A percentile compares a stretch with the other conserved stretches of the same genome.
phyloP scores from a whole-genome alignment of 352 stramenopile species.

The Phytophthora cajani region DNA sequence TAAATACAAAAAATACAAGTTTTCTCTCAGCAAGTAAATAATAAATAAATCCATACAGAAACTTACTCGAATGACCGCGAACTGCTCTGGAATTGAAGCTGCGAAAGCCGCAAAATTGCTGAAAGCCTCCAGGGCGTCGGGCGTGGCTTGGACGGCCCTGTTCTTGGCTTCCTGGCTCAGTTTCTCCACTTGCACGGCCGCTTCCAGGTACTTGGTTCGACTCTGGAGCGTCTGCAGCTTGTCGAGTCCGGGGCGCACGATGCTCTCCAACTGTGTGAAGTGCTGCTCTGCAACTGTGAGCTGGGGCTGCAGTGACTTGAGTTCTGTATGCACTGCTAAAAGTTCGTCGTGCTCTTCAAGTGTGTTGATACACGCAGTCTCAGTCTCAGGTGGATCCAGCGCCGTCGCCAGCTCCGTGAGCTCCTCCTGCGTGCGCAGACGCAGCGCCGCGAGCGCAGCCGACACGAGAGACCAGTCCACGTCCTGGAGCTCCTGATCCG shows the following conservation, averaged over 20 bases:
- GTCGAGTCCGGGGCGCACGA: constrained; percentile 40
- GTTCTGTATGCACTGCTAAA: constrained; percentile 16
- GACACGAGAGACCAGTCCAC: constrained; percentile 33
- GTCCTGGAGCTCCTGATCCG: constrained; percentile 23
- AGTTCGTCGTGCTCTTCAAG: constrained; percentile 26
- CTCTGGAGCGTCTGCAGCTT: constrained; percentile 47
- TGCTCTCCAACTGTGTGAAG: constrained; percentile 51
- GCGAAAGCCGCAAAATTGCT: constrained; percentile 44
- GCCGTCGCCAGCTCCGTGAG: constrained; percentile 27
- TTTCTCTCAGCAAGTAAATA: not conserved
- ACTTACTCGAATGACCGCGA: constrained; percentile 55
- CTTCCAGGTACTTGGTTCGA: constrained; percentile 53
- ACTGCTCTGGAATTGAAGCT: constrained; percentile 48
- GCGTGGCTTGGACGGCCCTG: constrained; percentile 48
- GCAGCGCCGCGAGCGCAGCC: constrained; percentile 18
- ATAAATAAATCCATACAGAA: not conserved
- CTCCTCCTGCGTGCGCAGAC: constrained; percentile 24
- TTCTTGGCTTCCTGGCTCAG: constrained; percentile 51
- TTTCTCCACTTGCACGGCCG: constrained; percentile 60
- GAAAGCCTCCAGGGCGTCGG: constrained; percentile 55
- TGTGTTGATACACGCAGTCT: constrained; percentile 1
- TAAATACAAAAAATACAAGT: not conserved
- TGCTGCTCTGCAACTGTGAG: constrained; percentile 46
- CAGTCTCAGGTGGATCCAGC: constrained; percentile 6
- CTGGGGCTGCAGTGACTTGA: constrained; percentile 30